Conservation (phyloP, 768 basidiomycete genomes). For the Panellus pusillus region DNA sequence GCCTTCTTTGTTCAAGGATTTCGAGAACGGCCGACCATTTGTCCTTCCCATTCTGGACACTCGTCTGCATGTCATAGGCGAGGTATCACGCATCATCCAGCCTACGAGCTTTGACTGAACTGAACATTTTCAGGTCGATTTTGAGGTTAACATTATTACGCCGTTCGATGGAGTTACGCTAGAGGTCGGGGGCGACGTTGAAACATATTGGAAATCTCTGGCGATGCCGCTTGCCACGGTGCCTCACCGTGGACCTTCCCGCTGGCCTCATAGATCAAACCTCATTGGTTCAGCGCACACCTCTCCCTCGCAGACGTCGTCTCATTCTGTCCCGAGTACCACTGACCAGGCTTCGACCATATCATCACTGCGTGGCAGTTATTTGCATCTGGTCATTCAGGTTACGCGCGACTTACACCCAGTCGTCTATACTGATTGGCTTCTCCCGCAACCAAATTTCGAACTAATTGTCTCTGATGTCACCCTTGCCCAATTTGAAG, state of each 20-base stretch:
- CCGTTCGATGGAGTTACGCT: conserved; percentile 92
- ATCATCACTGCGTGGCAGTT: conserved; percentile 88
- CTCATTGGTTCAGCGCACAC: conserved; percentile 59
- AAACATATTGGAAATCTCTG: conserved; percentile 98
- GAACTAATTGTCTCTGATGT: conserved; percentile 85
- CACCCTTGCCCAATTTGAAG: conserved; percentile 76
- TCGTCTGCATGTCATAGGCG: conserved; percentile 90
- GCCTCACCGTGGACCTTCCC: conserved; percentile 37
- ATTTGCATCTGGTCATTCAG: conserved; percentile 84
- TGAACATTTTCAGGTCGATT: conserved; percentile 61
- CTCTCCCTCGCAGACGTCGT: conserved; percentile 55
- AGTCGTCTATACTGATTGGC: conserved; percentile 77
- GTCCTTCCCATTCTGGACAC: conserved; percentile 87
- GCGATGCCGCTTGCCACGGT: conserved; percentile 47
- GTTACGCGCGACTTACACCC: conserved; percentile 92
- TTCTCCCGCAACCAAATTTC: conserved; percentile 68
- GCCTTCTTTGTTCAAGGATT: conserved; percentile 65
- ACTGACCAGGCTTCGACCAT: conserved; percentile 69
- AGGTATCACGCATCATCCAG: conserved; percentile 48
- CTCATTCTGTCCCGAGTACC: conserved; percentile 48
- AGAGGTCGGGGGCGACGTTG: conserved; percentile 91
- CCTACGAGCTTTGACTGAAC: neutral
- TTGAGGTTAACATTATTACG: conserved; percentile 83
- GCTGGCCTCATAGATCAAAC: conserved; percentile 41
- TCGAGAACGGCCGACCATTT: conserved; percentile 54